Percentiles rank a stretch among this genome's conserved stretches.
phyloP scores from a whole-genome alignment of 1,284 basidiomycete genomes.

The Albatrellus sp. region DNA sequence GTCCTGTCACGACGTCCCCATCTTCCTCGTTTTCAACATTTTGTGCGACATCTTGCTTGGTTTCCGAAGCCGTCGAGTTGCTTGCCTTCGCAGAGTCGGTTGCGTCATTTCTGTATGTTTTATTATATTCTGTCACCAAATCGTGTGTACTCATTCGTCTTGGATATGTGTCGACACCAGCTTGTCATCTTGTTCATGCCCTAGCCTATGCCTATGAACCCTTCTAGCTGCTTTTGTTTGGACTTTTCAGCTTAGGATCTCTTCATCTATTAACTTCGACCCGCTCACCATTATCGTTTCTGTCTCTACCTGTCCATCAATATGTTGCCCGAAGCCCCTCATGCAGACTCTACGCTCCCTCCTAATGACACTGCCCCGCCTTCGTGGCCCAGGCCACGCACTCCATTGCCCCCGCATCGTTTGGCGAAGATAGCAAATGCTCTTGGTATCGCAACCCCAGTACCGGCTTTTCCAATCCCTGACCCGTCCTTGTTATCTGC shows the following conservation, averaged over 20 bases:
- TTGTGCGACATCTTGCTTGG: too few relatives aligned
- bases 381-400: conserved; percentile 49
- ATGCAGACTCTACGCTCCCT: conserved; percentile 1
- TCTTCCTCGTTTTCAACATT: too few relatives aligned
- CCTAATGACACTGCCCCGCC: not conserved
- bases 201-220: not conserved
- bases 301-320: conserved; percentile 1
- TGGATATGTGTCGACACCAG: too few relatives aligned
- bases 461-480: conserved; percentile 20
- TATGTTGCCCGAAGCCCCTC: conserved; percentile 5
- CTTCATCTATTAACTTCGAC: not conserved
- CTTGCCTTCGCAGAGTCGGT: too few relatives aligned
- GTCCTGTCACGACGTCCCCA: too few relatives aligned
- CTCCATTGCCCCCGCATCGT: conserved; percentile 59
- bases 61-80: too few relatives aligned
- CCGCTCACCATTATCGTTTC: not conserved
- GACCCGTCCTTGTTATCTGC: conserved; percentile 22
- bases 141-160: too few relatives aligned
- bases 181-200: too few relatives aligned
- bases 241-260: not conserved
- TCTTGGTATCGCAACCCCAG: conserved; percentile 62
- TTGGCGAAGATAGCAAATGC: conserved; percentile 75
- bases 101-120: too few relatives aligned
- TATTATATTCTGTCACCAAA: too few relatives aligned
- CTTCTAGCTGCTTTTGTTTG: not conserved